Evolutionary conservation across 2,329 filamentous ascomycete genomes (phyloP), one percentile per base, ranked within the genome.

Genomic region (Monosporascus ibericus): DNA sequence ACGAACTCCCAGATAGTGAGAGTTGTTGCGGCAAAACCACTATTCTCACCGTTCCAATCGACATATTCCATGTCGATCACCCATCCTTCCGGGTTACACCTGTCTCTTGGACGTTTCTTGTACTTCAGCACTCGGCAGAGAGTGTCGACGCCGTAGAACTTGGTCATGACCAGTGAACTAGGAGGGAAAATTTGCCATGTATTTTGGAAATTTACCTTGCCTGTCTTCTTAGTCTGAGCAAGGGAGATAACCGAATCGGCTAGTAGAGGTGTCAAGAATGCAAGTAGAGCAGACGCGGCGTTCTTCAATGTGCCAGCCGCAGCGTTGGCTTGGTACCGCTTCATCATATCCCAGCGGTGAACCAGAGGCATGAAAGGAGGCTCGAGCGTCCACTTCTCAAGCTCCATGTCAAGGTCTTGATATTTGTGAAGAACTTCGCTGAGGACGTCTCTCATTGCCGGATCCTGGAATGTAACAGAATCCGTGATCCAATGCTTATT

Each of bases 141-240:
- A 2, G 66, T 63, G n/a, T 73, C 66, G 51, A 70, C 62, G 15
- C 68, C 68, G 37, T 59, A 66, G 51, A 68, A 62, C 17, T 52
- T 62, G 8, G 66, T 68, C 7, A 62, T 50, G 6, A 67, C 68
- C 3, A 70, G 51, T 18, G 65, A 64, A 8, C 63, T 57, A 0
- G 68, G 69, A 0, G 68, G 56, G 49, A 70, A 72, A 47, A 72
- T 65, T 48, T 70, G 65, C 67, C 68, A 72, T 7, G 70, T 51
- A 38, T 67, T 59, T 0, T 60, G 20, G 39, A 65, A 71, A 20
- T 44, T 52, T 39, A 71, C 55, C 34, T 64, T 68, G 18, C 67
- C 65, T 1, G 68, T 66, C 44, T 59, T 49, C 17, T 55, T 60
- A 8, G 61, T 68, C 20, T 61, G 54, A 1, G 52, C 52, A 3